phyloP scores from a whole-genome alignment of 2,329 filamentous ascomycete genomes.

The Arachnopeziza araneosa region DNA sequence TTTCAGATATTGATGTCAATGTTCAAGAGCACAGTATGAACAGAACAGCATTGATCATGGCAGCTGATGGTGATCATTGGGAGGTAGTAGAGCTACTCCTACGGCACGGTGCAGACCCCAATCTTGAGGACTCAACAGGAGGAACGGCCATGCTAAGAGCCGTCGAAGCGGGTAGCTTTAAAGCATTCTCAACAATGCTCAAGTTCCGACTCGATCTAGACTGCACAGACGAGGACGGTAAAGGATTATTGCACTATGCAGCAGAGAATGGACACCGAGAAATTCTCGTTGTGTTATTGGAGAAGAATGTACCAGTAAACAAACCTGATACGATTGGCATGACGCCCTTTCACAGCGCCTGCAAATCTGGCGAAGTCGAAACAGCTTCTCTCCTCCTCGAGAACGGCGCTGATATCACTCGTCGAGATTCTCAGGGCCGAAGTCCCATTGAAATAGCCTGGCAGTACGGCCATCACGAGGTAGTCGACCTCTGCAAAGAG shows the following conservation, averaged over 20 bases:
- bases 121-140: constrained; percentile 4
- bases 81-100: constrained; percentile 6
- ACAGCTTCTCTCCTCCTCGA: constrained; percentile 4
- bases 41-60: constrained; percentile 9
- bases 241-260: constrained; percentile 11
- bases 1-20: constrained; percentile 3
- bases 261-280: constrained; percentile 2
- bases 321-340: constrained; percentile 10
- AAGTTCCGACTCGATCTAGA: constrained; percentile 2
- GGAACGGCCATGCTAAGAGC: constrained; percentile 8
- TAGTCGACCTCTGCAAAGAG: constrained; percentile 6
- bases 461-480: constrained; percentile 10
- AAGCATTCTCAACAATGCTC: constrained; percentile 1
- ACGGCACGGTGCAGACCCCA: constrained; percentile 4
- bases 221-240: constrained; percentile 10
- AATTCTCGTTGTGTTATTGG: constrained; percentile 6
- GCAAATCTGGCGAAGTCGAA: constrained; percentile 2
- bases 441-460: constrained; percentile 11
- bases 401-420: constrained; percentile 5
- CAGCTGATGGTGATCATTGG: constrained; percentile 4
- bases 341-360: constrained; percentile 16
- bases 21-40: neutral
- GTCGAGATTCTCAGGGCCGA: constrained; percentile 6
- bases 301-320: neutral
- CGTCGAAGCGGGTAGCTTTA: constrained; percentile 4